phyloP scores from a whole-genome alignment of 805 yeast genomes.

The Zygoascus flipseniorum region DNA sequence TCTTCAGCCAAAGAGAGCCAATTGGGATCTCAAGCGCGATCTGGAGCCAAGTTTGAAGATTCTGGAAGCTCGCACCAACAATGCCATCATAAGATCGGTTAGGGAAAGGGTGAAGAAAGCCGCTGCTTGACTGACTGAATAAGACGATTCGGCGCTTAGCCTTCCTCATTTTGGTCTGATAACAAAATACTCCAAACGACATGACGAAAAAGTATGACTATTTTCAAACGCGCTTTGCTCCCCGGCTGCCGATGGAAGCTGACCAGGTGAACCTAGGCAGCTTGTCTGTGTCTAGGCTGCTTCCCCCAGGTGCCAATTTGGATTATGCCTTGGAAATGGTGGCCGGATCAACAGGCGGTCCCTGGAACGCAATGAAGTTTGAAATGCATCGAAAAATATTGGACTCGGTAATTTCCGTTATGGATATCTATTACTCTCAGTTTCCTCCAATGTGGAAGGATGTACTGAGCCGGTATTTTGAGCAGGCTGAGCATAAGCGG shows the following conservation, averaged over 20 bases:
- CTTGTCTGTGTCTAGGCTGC: neutral
- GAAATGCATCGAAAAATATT: neutral
- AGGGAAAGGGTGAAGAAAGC: constrained; percentile 26
- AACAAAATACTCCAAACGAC: neutral
- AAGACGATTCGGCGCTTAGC: neutral
- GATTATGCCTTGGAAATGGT: neutral
- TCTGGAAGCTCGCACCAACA: constrained; percentile 36
- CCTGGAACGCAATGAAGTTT: neutral
- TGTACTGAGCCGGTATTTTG: neutral
- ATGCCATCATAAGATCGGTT: constrained; percentile 32
- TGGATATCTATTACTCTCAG: neutral
- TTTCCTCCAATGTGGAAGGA: neutral
- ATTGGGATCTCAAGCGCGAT: constrained; percentile 33
- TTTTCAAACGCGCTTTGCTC: neutral
- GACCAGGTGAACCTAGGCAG: neutral
- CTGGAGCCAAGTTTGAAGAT: constrained; percentile 32
- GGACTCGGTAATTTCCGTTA: neutral
- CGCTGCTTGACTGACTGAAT: neutral
- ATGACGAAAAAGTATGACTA: neutral
- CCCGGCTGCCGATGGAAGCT: neutral
- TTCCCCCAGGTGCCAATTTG: neutral
- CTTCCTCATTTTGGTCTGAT: neutral
- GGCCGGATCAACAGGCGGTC: neutral
- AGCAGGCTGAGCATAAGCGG: neutral
- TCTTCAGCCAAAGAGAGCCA: constrained; percentile 23